A percentile compares a stretch with the other conserved stretches of the same genome.
Evolutionary conservation across 352 stramenopile genomes (phyloP).

Genomic region (Globisporangium okanoganense): DNA sequence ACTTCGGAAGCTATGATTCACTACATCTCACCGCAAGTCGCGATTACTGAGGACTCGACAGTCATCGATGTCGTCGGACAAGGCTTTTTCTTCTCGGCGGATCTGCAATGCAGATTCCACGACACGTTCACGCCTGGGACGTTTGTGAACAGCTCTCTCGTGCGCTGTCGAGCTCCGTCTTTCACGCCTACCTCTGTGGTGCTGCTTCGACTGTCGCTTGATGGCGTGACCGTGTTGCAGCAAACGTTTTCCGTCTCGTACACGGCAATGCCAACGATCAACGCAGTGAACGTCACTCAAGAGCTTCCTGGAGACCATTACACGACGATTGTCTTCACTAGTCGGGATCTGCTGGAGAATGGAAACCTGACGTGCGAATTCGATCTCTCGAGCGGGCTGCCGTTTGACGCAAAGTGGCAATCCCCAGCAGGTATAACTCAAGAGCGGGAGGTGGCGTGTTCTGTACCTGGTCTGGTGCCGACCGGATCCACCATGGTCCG

Average conservation of each 20-base stretch:
- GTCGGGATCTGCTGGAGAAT: background rate
- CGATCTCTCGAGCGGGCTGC: background rate
- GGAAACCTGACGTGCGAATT: conserved; percentile 10
- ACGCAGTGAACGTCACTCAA: background rate
- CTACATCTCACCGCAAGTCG: conserved; percentile 23
- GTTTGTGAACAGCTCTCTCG: conserved; percentile 35
- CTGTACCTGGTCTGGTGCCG: conserved; percentile 2
- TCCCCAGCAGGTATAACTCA: background rate
- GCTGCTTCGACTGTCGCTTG: conserved; percentile 27
- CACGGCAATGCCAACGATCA: conserved; percentile 4
- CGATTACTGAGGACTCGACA: conserved; percentile 13
- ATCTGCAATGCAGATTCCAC: conserved; percentile 28
- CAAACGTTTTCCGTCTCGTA: conserved; percentile 26
- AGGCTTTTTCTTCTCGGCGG: conserved; percentile 26
- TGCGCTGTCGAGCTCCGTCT: conserved; percentile 33
- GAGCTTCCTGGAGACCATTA: background rate
- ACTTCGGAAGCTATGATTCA: conserved; percentile 23
- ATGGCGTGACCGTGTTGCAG: conserved; percentile 15
- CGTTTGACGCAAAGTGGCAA: conserved; percentile 11
- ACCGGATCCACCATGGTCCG: conserved; percentile 11
- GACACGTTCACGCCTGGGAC: conserved; percentile 3
- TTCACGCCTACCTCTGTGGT: conserved; percentile 17
- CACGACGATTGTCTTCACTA: background rate
- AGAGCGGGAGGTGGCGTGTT: background rate
- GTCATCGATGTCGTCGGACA: conserved; percentile 29